Evolutionary conservation across 257 asterid species (phyloP).

Genomic region (Echites panduratus): DNA sequence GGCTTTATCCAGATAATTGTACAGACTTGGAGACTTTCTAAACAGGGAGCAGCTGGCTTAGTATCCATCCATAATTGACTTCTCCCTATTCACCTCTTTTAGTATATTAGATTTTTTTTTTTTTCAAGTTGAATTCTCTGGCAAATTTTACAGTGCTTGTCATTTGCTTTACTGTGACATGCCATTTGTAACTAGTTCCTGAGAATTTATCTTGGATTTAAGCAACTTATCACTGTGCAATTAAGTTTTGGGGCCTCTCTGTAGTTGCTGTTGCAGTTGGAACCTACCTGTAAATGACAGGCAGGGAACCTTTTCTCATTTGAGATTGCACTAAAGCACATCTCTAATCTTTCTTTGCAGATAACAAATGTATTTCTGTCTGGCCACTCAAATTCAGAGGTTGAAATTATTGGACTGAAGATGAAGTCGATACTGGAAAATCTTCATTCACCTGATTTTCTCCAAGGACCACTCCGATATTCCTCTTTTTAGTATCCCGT

Average conservation of each 20-base stretch:
- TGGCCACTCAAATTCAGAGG: conserved; percentile 73
- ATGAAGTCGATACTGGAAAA: conserved; percentile 44
- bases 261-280: too few relatives aligned
- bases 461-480: conserved; percentile 52
- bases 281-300: not conserved
- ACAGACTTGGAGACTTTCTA: not conserved
- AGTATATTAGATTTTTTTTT: too few relatives aligned
- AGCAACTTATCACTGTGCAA: not conserved
- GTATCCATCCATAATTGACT: not conserved
- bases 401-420: conserved; percentile 66
- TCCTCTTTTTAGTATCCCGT: conserved; percentile 14
- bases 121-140: too few relatives aligned
- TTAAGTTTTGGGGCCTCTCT: not conserved
- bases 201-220: not conserved
- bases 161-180: not conserved
- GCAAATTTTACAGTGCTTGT: too few relatives aligned
- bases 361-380: conserved; percentile 54
- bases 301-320: not conserved
- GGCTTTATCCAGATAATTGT: not conserved
- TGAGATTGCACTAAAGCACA: not conserved
- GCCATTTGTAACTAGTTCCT: not conserved
- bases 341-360: conserved; percentile 38
- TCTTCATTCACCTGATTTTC: conserved; percentile 44
- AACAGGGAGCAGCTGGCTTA: not conserved
- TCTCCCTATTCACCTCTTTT: not conserved